Conservation (phyloP, 2,329 filamentous ascomycete genomes). For the Fusarium scirpi region DNA sequence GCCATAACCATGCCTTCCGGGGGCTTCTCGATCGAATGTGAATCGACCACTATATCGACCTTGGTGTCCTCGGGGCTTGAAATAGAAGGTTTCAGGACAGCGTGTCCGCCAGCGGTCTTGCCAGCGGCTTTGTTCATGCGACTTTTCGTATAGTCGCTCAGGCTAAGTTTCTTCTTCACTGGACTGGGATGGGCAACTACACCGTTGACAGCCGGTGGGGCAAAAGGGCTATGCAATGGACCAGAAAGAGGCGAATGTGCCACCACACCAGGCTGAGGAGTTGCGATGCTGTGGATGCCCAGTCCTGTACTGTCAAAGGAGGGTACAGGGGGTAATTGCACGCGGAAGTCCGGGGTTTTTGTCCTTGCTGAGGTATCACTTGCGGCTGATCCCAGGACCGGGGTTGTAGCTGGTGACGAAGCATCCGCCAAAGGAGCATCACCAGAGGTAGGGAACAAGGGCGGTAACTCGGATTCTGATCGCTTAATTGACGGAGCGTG, state of each 20-base stretch:
- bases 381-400: slow-evolving; percentile 16
- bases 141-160: slow-evolving; percentile 74
- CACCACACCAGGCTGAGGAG: slow-evolving; percentile 60
- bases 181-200: slow-evolving; percentile 66
- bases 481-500: slow-evolving; percentile 42
- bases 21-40: slow-evolving; percentile 47
- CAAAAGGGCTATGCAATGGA: slow-evolving; percentile 58
- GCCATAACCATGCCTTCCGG: slow-evolving; percentile 44
- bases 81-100: slow-evolving; percentile 51
- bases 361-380: slow-evolving; percentile 47
- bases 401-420: slow-evolving; percentile 46
- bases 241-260: slow-evolving; percentile 64
- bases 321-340: slow-evolving; percentile 69
- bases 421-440: slow-evolving; percentile 51
- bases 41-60: slow-evolving; percentile 51
- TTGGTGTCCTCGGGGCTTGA: slow-evolving; percentile 55
- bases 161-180: slow-evolving; percentile 74
- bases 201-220: slow-evolving; percentile 57
- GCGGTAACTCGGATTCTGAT: slow-evolving; percentile 41
- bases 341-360: slow-evolving; percentile 61
- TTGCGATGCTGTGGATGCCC: slow-evolving; percentile 53
- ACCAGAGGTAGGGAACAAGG: slow-evolving; percentile 38
- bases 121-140: slow-evolving; percentile 66
- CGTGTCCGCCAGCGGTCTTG: slow-evolving; percentile 47
- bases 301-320: slow-evolving; percentile 58